These are phyloP conservation scores for Sporothrix mexicana DNA, from an alignment of 2,329 filamentous ascomycete genomes.

Conservation along the genomic window DNA sequence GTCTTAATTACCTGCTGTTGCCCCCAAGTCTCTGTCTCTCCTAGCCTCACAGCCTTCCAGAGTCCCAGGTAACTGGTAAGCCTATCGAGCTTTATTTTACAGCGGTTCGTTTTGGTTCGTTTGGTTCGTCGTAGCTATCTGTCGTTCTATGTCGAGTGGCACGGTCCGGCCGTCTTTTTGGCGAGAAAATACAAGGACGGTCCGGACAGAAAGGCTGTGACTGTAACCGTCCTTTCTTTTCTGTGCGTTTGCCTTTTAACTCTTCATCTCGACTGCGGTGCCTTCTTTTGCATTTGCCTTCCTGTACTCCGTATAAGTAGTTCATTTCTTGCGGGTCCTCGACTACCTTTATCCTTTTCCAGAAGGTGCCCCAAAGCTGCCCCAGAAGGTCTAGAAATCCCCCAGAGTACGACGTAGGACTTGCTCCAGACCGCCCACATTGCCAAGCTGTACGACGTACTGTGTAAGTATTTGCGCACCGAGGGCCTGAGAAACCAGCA, in stretches of 20 bases:
- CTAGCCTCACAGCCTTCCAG: too few species aligned
- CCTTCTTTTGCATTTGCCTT: background rate
- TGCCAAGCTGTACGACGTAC: too few species aligned
- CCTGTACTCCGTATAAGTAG: background rate
- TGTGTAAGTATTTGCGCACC: too few species aligned
- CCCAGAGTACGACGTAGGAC: background rate
- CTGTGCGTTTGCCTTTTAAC: background rate
- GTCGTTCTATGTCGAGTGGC: background rate
- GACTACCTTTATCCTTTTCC: background rate
- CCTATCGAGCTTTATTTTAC: background rate
- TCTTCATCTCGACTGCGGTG: background rate
- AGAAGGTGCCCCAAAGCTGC: background rate
- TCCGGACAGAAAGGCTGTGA: background rate
- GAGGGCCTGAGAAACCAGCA: too few species aligned
- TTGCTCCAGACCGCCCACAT: too few species aligned
- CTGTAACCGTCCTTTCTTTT: background rate
- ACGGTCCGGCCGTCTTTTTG: conserved; percentile 2
- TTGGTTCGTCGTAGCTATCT: background rate
- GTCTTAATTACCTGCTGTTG: too few species aligned
- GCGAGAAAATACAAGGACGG: background rate
- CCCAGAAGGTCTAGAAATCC: background rate
- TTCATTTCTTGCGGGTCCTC: background rate
- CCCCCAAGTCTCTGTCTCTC: too few species aligned
- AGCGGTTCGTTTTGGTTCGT: too few species aligned
- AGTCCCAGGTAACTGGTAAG: background rate